Evolutionary conservation across 306 rosid genomes (phyloP), one percentile per base, ranked within the genome.

Genomic region (Canavalia ensiformis): DNA sequence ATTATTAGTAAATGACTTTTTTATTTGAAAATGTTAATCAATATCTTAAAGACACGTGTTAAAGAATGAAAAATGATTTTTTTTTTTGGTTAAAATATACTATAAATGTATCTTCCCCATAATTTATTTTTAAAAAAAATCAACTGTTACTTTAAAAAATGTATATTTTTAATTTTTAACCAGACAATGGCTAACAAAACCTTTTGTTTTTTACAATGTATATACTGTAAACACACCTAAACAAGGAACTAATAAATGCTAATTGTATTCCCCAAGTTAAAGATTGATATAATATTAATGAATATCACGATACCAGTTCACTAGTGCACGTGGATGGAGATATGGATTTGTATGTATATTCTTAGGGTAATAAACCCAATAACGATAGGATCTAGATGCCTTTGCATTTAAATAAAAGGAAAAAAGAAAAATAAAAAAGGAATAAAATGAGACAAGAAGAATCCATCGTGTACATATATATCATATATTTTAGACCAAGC

Each of bases 401-500:
- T 82, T 80, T 83, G 64, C 72, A 62, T 78, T 54, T 8, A 41
- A 83, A 75, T 49, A 42, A 74, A 78, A 77, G 60, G 5, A 5
- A 73, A 72, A 71, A 58, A 25, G 8, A 6, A 28, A 45, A 11
- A 28, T 1, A 37, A 37, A 39, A 55, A 35, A 35, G 7, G n/a
- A 66, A 37, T 0, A 10, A 5, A 1, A 37, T 9, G 51, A 45
- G 80, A 55, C 67, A 82, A 9, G 78, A 85, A 79, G 87, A 85
- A 82, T 70, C 75, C 57, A 58, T 59, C 4, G 63, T 83, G 69
- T 84, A 75, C 42, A 56, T 37, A 7, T 49, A 77, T 49, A 77
- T 46, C 18, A 59, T 66, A 41, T 72, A 70, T 84, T 74, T 76
- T 65, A 72, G 83, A 79, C 89, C 87, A 77, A 74, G 50, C 34